These are phyloP conservation scores for Debaryomyces maramus DNA, from an alignment of 805 yeast species.

Conservation along the genomic window DNA sequence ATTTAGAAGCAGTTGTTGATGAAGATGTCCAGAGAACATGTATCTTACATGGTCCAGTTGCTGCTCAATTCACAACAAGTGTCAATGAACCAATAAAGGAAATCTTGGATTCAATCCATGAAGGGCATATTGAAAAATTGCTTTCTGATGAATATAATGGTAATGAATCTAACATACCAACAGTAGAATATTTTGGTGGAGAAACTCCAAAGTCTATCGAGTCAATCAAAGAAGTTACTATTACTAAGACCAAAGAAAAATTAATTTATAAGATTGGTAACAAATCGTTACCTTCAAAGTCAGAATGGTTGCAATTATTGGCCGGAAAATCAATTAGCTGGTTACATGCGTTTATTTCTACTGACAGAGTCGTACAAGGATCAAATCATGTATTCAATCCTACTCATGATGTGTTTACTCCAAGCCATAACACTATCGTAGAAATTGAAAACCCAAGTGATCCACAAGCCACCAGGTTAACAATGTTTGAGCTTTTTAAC, in stretches of 20 bases:
- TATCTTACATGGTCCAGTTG: slow-evolving; percentile 97
- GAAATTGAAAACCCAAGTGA: slow-evolving; percentile 54
- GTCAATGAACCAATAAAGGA: slow-evolving; percentile 93
- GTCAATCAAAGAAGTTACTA: not conserved
- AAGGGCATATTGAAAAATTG: slow-evolving; percentile 78
- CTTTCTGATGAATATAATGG: slow-evolving; percentile 68
- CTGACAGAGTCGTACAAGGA: slow-evolving; percentile 83
- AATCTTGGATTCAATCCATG: slow-evolving; percentile 83
- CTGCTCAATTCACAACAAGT: slow-evolving; percentile 84
- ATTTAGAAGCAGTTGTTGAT: slow-evolving; percentile 91
- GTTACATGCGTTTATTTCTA: slow-evolving; percentile 87
- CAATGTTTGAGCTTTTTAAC: slow-evolving; percentile 68
- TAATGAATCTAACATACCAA: slow-evolving; percentile 74
- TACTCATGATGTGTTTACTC: slow-evolving; percentile 75
- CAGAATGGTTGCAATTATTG: slow-evolving; percentile 72
- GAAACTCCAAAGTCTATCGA: not conserved
- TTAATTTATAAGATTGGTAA: slow-evolving; percentile 33
- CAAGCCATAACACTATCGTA: slow-evolving; percentile 58
- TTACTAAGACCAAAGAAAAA: slow-evolving; percentile 20
- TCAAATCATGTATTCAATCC: slow-evolving; percentile 78
- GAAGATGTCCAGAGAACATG: slow-evolving; percentile 99
- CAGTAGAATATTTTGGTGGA: slow-evolving; percentile 82
- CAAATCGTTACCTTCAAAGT: slow-evolving; percentile 28
- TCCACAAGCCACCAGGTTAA: slow-evolving; percentile 56
- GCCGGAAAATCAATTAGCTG: slow-evolving; percentile 81